phyloP scores from a whole-genome alignment of 2,329 filamentous ascomycete genomes.

The Hyphodiscus sp. region DNA sequence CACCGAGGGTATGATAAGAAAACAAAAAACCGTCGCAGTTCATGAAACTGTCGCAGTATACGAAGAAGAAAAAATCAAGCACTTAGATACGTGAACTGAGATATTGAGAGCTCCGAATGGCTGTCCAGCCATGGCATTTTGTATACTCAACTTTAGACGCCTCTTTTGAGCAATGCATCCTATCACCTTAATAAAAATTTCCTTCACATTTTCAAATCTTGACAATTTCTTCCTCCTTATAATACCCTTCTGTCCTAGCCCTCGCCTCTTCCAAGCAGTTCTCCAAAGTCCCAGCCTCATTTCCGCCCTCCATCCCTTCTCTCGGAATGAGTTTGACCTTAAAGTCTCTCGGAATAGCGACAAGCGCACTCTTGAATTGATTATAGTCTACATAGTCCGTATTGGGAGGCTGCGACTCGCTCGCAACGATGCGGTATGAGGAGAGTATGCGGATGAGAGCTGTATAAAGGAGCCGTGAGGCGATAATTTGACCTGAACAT shows the following conservation, averaged over 20 bases:
- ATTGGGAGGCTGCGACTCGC: conserved; percentile 44
- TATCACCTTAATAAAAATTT: too few species aligned
- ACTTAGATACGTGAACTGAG: too few species aligned
- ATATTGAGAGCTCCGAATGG: too few species aligned
- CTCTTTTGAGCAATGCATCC: too few species aligned
- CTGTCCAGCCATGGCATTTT: too few species aligned
- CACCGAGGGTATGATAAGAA: too few species aligned
- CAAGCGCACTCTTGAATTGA: conserved; percentile 50
- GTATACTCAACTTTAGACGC: too few species aligned
- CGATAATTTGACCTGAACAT: conserved; percentile 46
- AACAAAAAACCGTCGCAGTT: too few species aligned
- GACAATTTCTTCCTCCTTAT: conserved; percentile 17
- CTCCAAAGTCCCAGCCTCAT: conserved; percentile 9
- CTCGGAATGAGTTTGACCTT: conserved; percentile 50
- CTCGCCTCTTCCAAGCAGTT: conserved; percentile 21
- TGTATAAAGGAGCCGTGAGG: conserved; percentile 42
- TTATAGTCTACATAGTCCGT: conserved; percentile 59
- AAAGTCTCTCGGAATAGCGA: conserved; percentile 53
- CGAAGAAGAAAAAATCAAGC: too few species aligned
- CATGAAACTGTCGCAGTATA: too few species aligned
- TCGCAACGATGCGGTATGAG: conserved; percentile 43
- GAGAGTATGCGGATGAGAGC: conserved; percentile 43
- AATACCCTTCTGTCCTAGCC: conserved; percentile 20
- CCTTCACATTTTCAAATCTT: conserved; percentile 1
- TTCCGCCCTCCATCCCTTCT: conserved; percentile 28